Evolutionary conservation across 2,329 filamentous ascomycete species (phyloP).

Genomic region (Fusarium torreyae): DNA sequence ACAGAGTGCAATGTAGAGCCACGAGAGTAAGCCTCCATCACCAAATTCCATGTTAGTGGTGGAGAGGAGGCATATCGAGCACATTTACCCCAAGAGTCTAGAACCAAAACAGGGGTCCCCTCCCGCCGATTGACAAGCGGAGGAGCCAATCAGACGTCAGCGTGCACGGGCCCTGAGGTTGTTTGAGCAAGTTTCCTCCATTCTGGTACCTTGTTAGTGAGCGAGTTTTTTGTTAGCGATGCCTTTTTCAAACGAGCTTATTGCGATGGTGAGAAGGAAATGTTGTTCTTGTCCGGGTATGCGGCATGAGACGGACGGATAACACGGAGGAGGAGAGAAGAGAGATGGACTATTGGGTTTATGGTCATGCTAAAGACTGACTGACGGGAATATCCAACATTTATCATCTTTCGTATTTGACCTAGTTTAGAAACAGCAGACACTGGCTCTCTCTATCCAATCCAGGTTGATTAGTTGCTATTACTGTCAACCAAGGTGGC

Average conservation of each 20-base stretch:
- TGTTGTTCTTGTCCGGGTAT: conserved; percentile 20
- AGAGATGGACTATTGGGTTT: conserved; percentile 1
- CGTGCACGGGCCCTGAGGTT: conserved; percentile 51
- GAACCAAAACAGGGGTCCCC: conserved; percentile 36
- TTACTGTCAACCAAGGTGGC: conserved; percentile 1
- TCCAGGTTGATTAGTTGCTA: conserved; percentile 4
- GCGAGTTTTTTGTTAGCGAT: conserved; percentile 21
- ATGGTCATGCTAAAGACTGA: neutral
- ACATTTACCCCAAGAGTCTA: conserved; percentile 37
- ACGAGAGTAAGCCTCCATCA: conserved; percentile 15
- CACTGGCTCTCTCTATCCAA: neutral
- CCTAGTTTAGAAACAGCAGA: neutral
- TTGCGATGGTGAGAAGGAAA: neutral
- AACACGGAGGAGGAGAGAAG: conserved; percentile 12
- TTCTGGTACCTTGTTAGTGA: conserved; percentile 19
- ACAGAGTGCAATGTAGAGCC: too few species aligned
- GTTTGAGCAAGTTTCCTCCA: conserved; percentile 58
- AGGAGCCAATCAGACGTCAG: conserved; percentile 37
- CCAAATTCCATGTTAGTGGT: conserved; percentile 28
- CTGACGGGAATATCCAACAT: neutral
- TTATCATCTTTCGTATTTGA: neutral
- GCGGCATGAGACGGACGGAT: conserved; percentile 36
- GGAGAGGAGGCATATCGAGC: conserved; percentile 21
- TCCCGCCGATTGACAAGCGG: conserved; percentile 5
- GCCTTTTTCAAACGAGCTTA: conserved; percentile 6